Evolutionary conservation across 495 filamentous ascomycete species (phyloP).

Genomic region (Tuber borchii): DNA sequence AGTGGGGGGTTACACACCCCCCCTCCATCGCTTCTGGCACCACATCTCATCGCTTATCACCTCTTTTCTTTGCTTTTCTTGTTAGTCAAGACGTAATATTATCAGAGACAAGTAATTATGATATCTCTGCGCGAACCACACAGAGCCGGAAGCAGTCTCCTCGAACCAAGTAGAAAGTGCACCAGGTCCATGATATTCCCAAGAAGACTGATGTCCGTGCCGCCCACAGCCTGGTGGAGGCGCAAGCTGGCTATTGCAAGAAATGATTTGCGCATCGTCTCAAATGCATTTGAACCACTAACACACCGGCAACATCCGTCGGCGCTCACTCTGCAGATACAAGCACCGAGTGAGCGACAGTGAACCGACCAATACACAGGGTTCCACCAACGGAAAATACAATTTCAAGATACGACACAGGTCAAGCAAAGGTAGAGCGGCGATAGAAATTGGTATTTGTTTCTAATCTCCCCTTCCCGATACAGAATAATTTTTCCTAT

Average conservation of each 20-base stretch:
- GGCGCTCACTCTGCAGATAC: no score
- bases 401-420: background rate
- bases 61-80: no score
- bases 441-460: background rate
- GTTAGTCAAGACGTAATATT: no score
- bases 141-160: slow-evolving; percentile 45
- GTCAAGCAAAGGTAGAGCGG: background rate
- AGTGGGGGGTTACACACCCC: no score
- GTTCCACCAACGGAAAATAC: background rate
- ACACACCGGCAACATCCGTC: no score
- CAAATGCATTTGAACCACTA: slow-evolving; percentile 51
- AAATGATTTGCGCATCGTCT: slow-evolving; percentile 62
- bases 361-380: background rate
- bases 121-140: no score
- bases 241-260: slow-evolving; percentile 52
- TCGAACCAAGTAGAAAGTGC: slow-evolving; percentile 61
- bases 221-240: slow-evolving; percentile 49
- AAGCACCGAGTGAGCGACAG: background rate
- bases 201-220: slow-evolving; percentile 60
- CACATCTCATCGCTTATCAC: no score
- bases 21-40: no score
- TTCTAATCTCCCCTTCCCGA: background rate
- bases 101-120: no score
- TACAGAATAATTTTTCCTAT: background rate
- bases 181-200: slow-evolving; percentile 56